Evolutionary conservation across 352 stramenopile genomes (phyloP).

Genomic region (Aphanomyces astaci): DNA sequence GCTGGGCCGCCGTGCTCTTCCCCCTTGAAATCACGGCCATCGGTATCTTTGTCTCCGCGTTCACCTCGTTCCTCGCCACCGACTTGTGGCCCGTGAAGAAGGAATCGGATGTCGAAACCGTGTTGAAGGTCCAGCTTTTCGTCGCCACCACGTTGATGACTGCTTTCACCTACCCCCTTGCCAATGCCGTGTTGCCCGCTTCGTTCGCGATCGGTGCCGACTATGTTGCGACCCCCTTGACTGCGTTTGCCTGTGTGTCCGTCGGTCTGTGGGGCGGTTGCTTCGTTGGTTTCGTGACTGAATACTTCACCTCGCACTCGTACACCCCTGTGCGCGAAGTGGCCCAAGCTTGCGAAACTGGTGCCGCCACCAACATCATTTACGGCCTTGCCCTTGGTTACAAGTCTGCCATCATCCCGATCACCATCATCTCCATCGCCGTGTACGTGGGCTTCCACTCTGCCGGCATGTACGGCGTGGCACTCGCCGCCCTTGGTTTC

Average conservation of each 20-base stretch:
- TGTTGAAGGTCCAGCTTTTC: slow-evolving; percentile 98
- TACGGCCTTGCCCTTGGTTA: slow-evolving; percentile 99
- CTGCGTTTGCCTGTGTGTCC: slow-evolving; percentile 89
- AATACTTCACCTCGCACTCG: slow-evolving; percentile 99
- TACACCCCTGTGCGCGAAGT: slow-evolving; percentile 95
- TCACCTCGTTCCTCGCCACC: slow-evolving; percentile 97
- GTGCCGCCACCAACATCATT: slow-evolving; percentile 99
- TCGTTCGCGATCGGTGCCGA: slow-evolving; percentile 78
- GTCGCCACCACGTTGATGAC: slow-evolving; percentile 96
- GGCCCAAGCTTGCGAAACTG: slow-evolving; percentile 95
- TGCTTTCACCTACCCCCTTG: slow-evolving; percentile 82
- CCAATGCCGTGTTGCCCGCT: slow-evolving; percentile 87
- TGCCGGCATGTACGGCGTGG: slow-evolving; percentile 96
- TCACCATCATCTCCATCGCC: slow-evolving; percentile 95
- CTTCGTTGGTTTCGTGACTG: slow-evolving; percentile 97
- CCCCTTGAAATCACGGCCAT: slow-evolving; percentile 94
- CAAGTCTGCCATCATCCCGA: slow-evolving; percentile 98
- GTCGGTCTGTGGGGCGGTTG: slow-evolving; percentile 96
- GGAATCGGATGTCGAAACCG: slow-evolving; percentile 94
- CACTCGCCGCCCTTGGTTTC: slow-evolving; percentile 97
- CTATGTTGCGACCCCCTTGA: slow-evolving; percentile 72
- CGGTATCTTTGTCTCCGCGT: slow-evolving; percentile 95
- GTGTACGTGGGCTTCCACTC: slow-evolving; percentile 97
- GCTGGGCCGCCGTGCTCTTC: slow-evolving; percentile 95
- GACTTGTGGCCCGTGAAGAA: slow-evolving; percentile 92